Conservation (phyloP, 495 filamentous ascomycete species). For the Aspergillus asperescens region DNA sequence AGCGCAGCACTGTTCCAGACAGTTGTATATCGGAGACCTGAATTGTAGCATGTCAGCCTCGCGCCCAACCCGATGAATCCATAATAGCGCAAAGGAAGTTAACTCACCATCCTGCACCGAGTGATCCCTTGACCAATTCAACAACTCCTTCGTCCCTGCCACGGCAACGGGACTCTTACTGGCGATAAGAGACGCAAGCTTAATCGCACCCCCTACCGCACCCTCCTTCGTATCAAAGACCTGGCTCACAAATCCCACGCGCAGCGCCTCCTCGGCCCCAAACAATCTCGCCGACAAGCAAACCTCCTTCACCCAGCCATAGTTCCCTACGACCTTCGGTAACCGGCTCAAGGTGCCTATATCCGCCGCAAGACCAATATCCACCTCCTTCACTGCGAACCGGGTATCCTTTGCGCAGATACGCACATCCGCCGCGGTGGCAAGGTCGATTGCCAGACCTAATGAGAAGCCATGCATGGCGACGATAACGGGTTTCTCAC, state of each 20-base stretch:
- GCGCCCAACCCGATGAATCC: too few relatives aligned
- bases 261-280: constrained; percentile 68
- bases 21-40: constrained; percentile 73
- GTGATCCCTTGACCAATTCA: constrained; percentile 82
- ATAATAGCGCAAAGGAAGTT: too few relatives aligned
- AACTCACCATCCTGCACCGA: constrained; percentile 66
- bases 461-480: constrained; percentile 76
- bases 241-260: constrained; percentile 79
- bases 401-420: constrained; percentile 57
- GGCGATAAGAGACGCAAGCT: constrained; percentile 63
- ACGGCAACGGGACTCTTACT: constrained; percentile 87
- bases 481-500: constrained; percentile 88
- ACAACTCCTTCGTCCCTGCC: constrained; percentile 85
- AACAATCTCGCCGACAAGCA: constrained; percentile 73
- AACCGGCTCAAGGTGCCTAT: constrained; percentile 82
- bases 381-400: constrained; percentile 89
- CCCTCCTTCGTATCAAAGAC: constrained; percentile 62
- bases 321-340: constrained; percentile 73
- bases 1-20: constrained; percentile 82
- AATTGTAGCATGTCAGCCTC: background rate
- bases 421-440: constrained; percentile 72
- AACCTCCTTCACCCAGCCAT: constrained; percentile 90
- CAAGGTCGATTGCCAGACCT: constrained; percentile 82
- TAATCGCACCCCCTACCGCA: constrained; percentile 56
- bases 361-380: constrained; percentile 91